Evolutionary conservation across 2,329 filamentous ascomycete species (phyloP).

Genomic region (Aspergillus costaricaensis): DNA sequence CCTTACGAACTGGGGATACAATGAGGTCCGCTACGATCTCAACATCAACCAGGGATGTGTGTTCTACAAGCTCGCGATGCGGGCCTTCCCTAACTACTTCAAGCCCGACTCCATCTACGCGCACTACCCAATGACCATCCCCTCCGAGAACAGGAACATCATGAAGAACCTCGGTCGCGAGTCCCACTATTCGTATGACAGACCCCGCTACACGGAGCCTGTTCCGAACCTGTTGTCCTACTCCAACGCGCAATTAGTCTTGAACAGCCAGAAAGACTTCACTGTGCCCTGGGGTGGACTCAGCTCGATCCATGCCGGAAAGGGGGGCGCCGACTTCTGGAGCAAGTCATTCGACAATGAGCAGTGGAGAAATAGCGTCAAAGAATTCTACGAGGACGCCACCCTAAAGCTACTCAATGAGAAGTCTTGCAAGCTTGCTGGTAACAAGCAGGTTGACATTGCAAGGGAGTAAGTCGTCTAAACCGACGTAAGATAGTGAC

Average conservation of each 20-base stretch:
- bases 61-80: constrained; percentile 80
- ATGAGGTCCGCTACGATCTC: constrained; percentile 71
- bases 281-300: constrained; percentile 65
- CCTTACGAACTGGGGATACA: constrained; percentile 82
- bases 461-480: constrained; percentile 51
- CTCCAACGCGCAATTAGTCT: constrained; percentile 61
- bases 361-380: constrained; percentile 64
- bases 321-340: constrained; percentile 58
- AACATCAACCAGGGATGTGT: constrained; percentile 78
- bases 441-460: constrained; percentile 69
- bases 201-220: constrained; percentile 56
- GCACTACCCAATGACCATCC: constrained; percentile 72
- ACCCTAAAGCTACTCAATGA: constrained; percentile 63
- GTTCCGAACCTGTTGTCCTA: constrained; percentile 63
- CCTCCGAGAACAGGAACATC: constrained; percentile 71
- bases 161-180: constrained; percentile 67
- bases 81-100: constrained; percentile 80
- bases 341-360: constrained; percentile 61
- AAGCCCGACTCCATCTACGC: constrained; percentile 76
- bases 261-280: constrained; percentile 64
- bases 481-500: constrained; percentile 10
- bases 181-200: constrained; percentile 69
- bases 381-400: constrained; percentile 66
- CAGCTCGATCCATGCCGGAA: constrained; percentile 64
- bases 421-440: constrained; percentile 66